Evolutionary conservation across 768 basidiomycete species (phyloP).

Genomic region (Galerina sulciceps): DNA sequence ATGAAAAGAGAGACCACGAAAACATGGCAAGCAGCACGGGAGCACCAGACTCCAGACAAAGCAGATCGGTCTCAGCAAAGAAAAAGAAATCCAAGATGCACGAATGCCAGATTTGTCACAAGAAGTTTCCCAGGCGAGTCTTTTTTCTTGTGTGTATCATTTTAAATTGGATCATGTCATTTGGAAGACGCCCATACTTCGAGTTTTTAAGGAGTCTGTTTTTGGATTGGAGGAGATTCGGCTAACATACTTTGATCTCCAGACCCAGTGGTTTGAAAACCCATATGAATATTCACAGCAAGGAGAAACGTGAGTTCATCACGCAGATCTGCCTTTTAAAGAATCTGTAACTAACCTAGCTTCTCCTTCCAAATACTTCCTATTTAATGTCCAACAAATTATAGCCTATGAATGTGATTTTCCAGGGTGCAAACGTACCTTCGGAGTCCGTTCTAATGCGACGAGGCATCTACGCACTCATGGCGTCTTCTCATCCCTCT

Average conservation of each 20-base stretch:
- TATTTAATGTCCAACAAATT: too few relatives aligned
- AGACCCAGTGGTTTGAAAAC: constrained; percentile 61
- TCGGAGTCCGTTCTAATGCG: constrained; percentile 82
- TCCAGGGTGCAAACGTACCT: constrained; percentile 64
- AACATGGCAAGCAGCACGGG: too few relatives aligned
- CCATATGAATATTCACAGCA: constrained; percentile 63
- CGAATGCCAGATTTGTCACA: constrained; percentile 50
- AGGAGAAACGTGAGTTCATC: constrained; percentile 50
- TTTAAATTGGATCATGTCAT: not conserved
- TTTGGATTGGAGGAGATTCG: not conserved
- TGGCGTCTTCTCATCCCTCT: constrained; percentile 43
- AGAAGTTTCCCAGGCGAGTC: constrained; percentile 52
- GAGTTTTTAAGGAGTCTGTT: not conserved
- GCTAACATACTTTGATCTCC: not conserved
- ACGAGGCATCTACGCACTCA: constrained; percentile 82
- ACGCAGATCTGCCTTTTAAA: not conserved
- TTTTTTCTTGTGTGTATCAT: not conserved
- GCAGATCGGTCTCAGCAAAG: constrained; percentile 18
- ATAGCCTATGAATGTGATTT: constrained; percentile 59
- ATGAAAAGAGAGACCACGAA: too few relatives aligned
- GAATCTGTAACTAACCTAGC: not conserved
- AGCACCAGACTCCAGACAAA: too few relatives aligned
- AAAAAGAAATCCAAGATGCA: constrained; percentile 63
- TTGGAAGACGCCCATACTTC: not conserved
- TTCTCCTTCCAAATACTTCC: not conserved